phyloP scores from a whole-genome alignment of 2,329 filamentous ascomycete genomes.

The Hypocreales sp. region DNA sequence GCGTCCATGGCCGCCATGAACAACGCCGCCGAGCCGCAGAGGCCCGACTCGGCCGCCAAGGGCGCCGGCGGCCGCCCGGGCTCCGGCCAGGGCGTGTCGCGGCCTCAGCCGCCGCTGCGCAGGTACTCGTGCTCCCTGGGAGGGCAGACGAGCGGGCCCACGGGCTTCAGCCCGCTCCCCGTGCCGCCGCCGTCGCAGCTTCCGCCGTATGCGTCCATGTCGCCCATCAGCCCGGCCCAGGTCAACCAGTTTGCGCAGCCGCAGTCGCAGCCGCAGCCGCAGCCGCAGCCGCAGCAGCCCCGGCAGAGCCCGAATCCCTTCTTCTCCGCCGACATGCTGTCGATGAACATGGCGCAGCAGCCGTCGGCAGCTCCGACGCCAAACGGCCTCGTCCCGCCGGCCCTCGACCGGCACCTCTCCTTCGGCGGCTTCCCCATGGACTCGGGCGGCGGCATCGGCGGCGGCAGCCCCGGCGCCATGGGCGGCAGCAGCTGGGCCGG shows the following conservation, averaged over 20 bases:
- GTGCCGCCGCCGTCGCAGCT: conserved; percentile 24
- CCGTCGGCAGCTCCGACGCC: no score
- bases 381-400: conserved; percentile 38
- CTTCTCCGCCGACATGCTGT: conserved; percentile 37
- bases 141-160: conserved; percentile 23
- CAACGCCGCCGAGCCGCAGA: conserved; percentile 7
- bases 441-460: conserved; percentile 18
- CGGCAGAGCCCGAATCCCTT: conserved; percentile 16
- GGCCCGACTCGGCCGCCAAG: conserved; percentile 6
- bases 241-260: conserved; percentile 22
- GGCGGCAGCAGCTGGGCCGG: no score
- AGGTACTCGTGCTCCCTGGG: conserved; percentile 26
- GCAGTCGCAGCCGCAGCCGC: conserved; percentile 7
- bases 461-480: no score
- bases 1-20: conserved; percentile 18
- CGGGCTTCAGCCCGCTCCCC: conserved; percentile 22
- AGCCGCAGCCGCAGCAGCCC: conserved; percentile 7
- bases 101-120: conserved; percentile 10
- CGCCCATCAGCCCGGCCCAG: conserved; percentile 36
- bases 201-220: conserved; percentile 28
- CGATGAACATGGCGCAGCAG: conserved; percentile 32
- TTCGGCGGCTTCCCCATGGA: conserved; percentile 55
- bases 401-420: conserved; percentile 62
- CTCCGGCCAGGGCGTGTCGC: conserved; percentile 8
- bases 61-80: conserved; percentile 5